Base-by-base conservation (phyloP, 2,329 filamentous ascomycete species). In the Colletotrichum filicis region DNA sequence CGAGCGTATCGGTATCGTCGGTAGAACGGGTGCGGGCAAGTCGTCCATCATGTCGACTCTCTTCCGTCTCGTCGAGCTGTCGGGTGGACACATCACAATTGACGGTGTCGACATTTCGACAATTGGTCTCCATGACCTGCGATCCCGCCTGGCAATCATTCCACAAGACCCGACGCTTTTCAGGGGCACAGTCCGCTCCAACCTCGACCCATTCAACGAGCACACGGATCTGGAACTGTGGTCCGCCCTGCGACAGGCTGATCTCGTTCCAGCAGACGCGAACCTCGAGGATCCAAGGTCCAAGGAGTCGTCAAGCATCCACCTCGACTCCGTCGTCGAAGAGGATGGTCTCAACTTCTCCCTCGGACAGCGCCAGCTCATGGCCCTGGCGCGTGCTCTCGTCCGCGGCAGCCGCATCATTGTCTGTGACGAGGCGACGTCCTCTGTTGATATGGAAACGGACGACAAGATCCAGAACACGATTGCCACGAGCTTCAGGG, bases 261-360 rank as follows among this genome's bases (percentile, higher is more conserved):
- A 95, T 81, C 87, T 97, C 2, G 90, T 95, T 2, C 83, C 88
- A 3, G 82, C 84, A n/a, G 80, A 81, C 26, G 76, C 80, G 56
- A 80, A 77, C 60, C 59, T 75, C 32, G 64, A 73, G 35, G 53
- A 75, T 28, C 68, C 70, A 11, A 66, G 66, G 26, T 74, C 76
- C 68, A 79, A 80, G 66, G 82, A 84, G 71, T 80, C 83, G n/a
- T 82, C 82, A 9, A 91, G 93, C 68, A 93, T 98, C 74, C 92
- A 95, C 76, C 92, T 99, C 26, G 96, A 98, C 82, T 93, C 90
- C 19, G 79, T 91, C 2, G 96, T 98, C 2, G 95, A 98, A 77
- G 97, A 98, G 80, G 96, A 98, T 84, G 97, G 97, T 0, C 88
- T 98, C 74, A 98, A 98, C 83, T 98, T 98, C 86, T 97, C 95